Conservation (phyloP, 139 green algal genomes). For the Auxenochlorella pyrenoidosa region DNA sequence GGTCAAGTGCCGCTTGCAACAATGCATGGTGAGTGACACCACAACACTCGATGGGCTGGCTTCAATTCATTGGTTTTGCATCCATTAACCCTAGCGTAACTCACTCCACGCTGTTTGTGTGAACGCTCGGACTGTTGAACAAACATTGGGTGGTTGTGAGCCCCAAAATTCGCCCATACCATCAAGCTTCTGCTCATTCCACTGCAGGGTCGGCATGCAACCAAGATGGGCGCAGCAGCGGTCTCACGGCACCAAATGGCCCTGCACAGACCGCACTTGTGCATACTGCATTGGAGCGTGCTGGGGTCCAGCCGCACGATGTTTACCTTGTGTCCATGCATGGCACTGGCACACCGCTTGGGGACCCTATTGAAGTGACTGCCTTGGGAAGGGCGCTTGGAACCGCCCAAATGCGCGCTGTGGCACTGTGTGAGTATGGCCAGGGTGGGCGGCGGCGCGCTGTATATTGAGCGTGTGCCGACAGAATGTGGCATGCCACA, state of each 20-base stretch:
- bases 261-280: constrained; percentile 74
- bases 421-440: constrained; percentile 12
- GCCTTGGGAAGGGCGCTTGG: constrained; percentile 7
- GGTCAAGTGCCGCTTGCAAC: background rate
- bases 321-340: constrained; percentile 47
- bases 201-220: constrained; percentile 72
- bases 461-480: too few species aligned
- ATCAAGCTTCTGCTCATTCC: background rate
- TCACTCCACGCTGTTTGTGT: background rate
- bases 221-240: constrained; percentile 77
- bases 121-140: background rate
- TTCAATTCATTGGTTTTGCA: too few species aligned
- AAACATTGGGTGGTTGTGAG: constrained; percentile 21
- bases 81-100: too few species aligned
- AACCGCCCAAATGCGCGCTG: too few species aligned
- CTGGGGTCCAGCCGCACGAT: background rate
- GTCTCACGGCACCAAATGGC: constrained; percentile 71
- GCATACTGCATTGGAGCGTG: constrained; percentile 48
- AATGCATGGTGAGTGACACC: background rate
- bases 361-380: constrained; percentile 59
- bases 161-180: background rate
- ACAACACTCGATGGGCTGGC: background rate
- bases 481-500: too few species aligned
- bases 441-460: background rate
- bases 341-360: constrained; percentile 66